Conservation (phyloP, 23 red algal genomes). For the Gracilaria vermiculophylla region DNA sequence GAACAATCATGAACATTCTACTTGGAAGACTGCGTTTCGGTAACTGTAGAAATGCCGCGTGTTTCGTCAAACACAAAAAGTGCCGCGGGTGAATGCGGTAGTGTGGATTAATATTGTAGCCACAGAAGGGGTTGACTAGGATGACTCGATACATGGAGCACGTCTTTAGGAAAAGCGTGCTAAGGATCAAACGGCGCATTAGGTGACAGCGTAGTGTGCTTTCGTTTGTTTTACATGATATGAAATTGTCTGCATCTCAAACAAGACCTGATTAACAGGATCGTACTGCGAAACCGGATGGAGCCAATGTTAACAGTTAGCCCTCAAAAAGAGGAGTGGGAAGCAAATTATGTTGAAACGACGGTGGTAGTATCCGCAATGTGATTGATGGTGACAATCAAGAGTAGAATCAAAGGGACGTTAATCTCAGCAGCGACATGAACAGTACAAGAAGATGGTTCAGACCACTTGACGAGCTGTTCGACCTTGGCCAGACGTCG, state of each 20-base stretch:
- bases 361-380: not conserved
- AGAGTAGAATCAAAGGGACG: not conserved
- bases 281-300: not conserved
- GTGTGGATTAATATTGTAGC: too few relatives aligned
- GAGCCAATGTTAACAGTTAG: not conserved
- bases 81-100: too few relatives aligned
- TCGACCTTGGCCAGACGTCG: not conserved
- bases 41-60: too few relatives aligned
- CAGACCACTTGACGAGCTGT: slow-evolving; percentile 2
- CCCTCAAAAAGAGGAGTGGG: not conserved
- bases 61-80: too few relatives aligned
- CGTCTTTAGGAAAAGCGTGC: too few relatives aligned
- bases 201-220: not conserved
- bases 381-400: slow-evolving; percentile 5
- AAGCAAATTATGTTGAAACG: not conserved
- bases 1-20: too few relatives aligned
- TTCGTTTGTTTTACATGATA: not conserved
- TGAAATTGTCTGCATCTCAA: not conserved
- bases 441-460: slow-evolving; percentile 6
- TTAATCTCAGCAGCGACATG: slow-evolving; percentile 7
- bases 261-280: not conserved
- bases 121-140: too few relatives aligned
- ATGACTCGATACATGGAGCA: too few relatives aligned
- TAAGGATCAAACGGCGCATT: too few relatives aligned
- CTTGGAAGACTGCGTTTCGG: too few relatives aligned